These are phyloP conservation scores for Maudiozyma barnettii DNA, from an alignment of 805 yeast genomes.

Conservation along the genomic window DNA sequence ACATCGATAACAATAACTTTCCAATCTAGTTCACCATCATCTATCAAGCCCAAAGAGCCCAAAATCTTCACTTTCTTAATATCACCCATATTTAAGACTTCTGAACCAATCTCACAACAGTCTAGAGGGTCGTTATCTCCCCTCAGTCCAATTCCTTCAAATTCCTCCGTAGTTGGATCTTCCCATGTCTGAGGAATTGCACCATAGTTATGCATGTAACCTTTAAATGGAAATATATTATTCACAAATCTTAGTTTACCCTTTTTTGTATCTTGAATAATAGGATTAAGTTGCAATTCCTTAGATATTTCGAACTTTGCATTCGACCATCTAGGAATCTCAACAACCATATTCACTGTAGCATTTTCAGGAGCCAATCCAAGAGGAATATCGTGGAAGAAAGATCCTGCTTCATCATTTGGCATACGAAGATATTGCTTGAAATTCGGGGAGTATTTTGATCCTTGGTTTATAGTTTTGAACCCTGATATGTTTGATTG, in stretches of 20 bases:
- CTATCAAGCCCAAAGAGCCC: conserved; percentile 71
- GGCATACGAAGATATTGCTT: conserved; percentile 37
- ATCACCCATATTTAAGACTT: conserved; percentile 51
- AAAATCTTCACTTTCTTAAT: conserved; percentile 57
- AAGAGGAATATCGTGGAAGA: conserved; percentile 65
- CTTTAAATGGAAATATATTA: conserved; percentile 74
- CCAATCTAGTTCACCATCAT: conserved; percentile 98
- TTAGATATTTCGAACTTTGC: conserved; percentile 74
- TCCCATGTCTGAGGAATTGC: conserved; percentile 96
- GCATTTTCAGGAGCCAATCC: conserved; percentile 31
- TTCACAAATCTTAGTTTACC: conserved; percentile 62
- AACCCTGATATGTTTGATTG: conserved; percentile 1
- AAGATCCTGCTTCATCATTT: conserved; percentile 45
- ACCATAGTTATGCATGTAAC: conserved; percentile 82
- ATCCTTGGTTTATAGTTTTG: conserved; percentile 23
- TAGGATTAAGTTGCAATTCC: conserved; percentile 56
- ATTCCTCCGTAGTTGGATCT: conserved; percentile 52
- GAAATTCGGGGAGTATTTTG: conserved; percentile 32
- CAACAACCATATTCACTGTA: conserved; percentile 59
- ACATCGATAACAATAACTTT: conserved; percentile 65
- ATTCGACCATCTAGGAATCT: conserved; percentile 74
- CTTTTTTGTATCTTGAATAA: conserved; percentile 68
- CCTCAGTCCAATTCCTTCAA: conserved; percentile 37
- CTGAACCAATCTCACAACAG: conserved; percentile 78
- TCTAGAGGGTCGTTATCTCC: conserved; percentile 97